phyloP scores from a whole-genome alignment of 2,329 filamentous ascomycete species.

The Xylariaceae sp. region DNA sequence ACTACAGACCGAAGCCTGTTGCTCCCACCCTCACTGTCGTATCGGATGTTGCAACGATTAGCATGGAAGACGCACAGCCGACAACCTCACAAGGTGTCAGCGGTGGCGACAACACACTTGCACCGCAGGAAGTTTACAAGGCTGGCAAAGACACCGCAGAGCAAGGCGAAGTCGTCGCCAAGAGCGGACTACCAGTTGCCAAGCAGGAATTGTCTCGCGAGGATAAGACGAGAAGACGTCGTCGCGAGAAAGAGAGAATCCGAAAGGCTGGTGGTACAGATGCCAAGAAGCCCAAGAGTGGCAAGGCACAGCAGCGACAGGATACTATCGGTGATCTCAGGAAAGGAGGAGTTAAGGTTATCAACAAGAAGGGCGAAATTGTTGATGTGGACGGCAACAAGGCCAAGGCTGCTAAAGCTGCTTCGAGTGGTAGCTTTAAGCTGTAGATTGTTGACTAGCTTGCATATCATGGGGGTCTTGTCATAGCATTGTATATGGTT shows the following conservation, averaged over 20 bases:
- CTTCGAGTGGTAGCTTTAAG: slow-evolving; percentile 58
- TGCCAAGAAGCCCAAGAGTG: slow-evolving; percentile 48
- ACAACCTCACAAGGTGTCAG: slow-evolving; percentile 71
- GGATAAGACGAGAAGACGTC: slow-evolving; percentile 71
- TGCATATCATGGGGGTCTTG: neutral
- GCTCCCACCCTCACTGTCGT: slow-evolving; percentile 82
- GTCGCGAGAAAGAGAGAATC: slow-evolving; percentile 81
- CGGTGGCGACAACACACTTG: slow-evolving; percentile 69
- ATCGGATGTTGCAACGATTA: slow-evolving; percentile 83
- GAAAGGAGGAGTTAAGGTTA: slow-evolving; percentile 82
- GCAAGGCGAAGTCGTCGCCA: slow-evolving; percentile 69
- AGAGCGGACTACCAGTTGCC: slow-evolving; percentile 72
- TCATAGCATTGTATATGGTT: neutral
- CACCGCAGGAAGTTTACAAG: slow-evolving; percentile 90
- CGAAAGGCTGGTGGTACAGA: slow-evolving; percentile 58
- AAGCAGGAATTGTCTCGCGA: slow-evolving; percentile 85
- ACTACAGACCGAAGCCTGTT: slow-evolving; percentile 87
- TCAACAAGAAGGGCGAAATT: slow-evolving; percentile 84
- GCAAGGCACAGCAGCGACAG: slow-evolving; percentile 54
- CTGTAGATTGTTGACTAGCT: slow-evolving; percentile 36
- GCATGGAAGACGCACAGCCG: slow-evolving; percentile 93
- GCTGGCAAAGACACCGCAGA: slow-evolving; percentile 63
- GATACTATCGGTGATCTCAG: slow-evolving; percentile 44
- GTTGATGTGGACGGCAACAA: slow-evolving; percentile 80
- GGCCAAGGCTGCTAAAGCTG: slow-evolving; percentile 50